Percentiles rank a stretch among this genome's conserved stretches.
These are phyloP conservation scores for Vaccinium darrowii DNA, from an alignment of 148 eudicot species.

Conservation along the genomic window DNA sequence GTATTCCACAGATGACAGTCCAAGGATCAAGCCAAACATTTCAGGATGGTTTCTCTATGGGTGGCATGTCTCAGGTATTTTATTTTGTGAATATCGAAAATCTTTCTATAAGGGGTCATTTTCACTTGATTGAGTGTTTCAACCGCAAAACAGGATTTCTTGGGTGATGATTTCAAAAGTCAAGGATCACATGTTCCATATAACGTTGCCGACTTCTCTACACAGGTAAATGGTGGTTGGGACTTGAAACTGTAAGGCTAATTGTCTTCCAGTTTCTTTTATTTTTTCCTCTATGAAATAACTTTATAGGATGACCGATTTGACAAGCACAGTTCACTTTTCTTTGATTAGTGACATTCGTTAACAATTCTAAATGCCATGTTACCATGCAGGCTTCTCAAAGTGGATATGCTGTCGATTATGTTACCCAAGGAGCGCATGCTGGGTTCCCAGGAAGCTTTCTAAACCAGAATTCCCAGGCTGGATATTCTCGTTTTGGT, in stretches of 20 bases:
- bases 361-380: neutral
- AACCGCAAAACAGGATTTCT: conserved; percentile 59
- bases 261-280: neutral
- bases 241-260: too few species aligned
- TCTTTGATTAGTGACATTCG: neutral
- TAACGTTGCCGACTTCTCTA: conserved; percentile 85
- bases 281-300: neutral
- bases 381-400: conserved; percentile 76
- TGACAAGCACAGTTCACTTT: neutral
- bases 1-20: conserved; percentile 42
- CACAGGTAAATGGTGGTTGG: conserved; percentile 54
- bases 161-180: conserved; percentile 98
- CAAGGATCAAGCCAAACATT: conserved; percentile 83
- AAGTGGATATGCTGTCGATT: conserved; percentile 89
- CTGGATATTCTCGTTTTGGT: conserved; percentile 90
- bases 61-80: conserved; percentile 95
- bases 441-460: conserved; percentile 84
- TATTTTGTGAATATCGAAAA: neutral
- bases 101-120: too few species aligned
- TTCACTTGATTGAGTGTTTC: neutral
- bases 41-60: conserved; percentile 86
- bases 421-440: conserved; percentile 77
- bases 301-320: neutral
- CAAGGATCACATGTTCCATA: conserved; percentile 98
- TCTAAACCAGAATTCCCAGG: conserved; percentile 86